Evolutionary conservation across 2,329 filamentous ascomycete species (phyloP), one percentile per base, ranked within the genome.

Genomic region (Venturia asperata): DNA sequence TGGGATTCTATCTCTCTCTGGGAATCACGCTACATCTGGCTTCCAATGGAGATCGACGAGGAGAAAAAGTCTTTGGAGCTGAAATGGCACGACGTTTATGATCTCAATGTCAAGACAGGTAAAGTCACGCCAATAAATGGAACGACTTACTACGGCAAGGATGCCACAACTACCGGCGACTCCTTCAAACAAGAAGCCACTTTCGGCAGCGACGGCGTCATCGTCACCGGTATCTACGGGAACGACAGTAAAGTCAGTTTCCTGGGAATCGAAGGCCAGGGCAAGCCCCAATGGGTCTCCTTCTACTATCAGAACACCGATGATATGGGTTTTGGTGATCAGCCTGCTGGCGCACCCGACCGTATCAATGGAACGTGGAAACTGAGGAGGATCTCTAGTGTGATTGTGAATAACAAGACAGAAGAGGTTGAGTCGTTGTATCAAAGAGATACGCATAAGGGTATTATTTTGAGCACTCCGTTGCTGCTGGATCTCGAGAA

Each of bases 291-390:
- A 70, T 85, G 82, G 82, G 78, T 85, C 1, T 82, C 81, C 0
- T 84, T 85, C 71, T 81, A 84, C 71, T 83, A 84, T 68, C 81
- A 85, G 67, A 84, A 85, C 71, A 85, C 77, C 1, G 83, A 85
- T 62, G 83, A 85, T 66, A 84, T 85, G 81, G 83, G 83, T 2
- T 86, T 83, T 64, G 83, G 83, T 0, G 76, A 78, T 66, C 76
- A 78, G 67, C 74, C 85, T 1, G 81, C 79, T 55, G 85, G 84
- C 6, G 74, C 75, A 0, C 85, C 85, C 0, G 84, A 87, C 70
- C 80, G 85, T 7, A 85, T 87, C 64, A 81, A 81, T 5, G 84
- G 85, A 0, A 73, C 77, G 0, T 87, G 84, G 84, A 82, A 85
- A 67, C 74, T 87, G 6, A 80, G 84, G 5, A 80, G 85, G 11